Conservation (phyloP, 208 protist genomes). For the Leishmania amazonensis region DNA sequence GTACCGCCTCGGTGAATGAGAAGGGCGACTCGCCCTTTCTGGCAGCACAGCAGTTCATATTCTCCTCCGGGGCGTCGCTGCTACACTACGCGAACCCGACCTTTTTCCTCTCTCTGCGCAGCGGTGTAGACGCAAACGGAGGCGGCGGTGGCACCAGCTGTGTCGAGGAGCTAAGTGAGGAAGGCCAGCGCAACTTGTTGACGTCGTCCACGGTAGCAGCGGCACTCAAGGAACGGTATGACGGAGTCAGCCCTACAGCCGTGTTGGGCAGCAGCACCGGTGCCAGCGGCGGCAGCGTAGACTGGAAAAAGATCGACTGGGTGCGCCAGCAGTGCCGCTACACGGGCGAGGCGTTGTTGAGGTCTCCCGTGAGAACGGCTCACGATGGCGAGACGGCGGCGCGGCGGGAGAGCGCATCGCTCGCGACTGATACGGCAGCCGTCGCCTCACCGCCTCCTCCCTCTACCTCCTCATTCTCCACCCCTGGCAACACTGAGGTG, state of each 20-base stretch:
- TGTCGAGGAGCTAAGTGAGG: conserved; percentile 15
- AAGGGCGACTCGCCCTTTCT: conserved; percentile 14
- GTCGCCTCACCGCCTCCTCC: background rate
- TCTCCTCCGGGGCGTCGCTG: conserved; percentile 27
- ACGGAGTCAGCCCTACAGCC: background rate
- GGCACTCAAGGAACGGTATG: conserved; percentile 24
- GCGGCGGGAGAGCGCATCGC: background rate
- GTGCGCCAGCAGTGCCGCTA: conserved; percentile 37
- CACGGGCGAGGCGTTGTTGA: conserved; percentile 22
- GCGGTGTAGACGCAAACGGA: background rate
- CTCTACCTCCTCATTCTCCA: background rate
- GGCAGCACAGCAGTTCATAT: conserved; percentile 23
- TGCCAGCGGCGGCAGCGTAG: conserved; percentile 2
- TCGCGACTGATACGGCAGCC: background rate
- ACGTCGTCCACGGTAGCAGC: conserved; percentile 4
- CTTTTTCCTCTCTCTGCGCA: conserved; percentile 17
- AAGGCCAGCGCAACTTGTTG: conserved; percentile 22
- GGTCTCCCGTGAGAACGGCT: background rate
- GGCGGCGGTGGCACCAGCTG: background rate
- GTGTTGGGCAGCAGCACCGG: background rate
- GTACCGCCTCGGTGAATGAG: background rate
- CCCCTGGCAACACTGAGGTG: background rate
- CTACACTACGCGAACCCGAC: conserved; percentile 19
- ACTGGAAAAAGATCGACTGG: conserved; percentile 29
- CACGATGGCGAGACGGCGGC: background rate